A percentile compares a stretch with the other conserved stretches of the same genome.
Conservation (phyloP, 768 basidiomycete species). For the Pulveroboletus sp. region DNA sequence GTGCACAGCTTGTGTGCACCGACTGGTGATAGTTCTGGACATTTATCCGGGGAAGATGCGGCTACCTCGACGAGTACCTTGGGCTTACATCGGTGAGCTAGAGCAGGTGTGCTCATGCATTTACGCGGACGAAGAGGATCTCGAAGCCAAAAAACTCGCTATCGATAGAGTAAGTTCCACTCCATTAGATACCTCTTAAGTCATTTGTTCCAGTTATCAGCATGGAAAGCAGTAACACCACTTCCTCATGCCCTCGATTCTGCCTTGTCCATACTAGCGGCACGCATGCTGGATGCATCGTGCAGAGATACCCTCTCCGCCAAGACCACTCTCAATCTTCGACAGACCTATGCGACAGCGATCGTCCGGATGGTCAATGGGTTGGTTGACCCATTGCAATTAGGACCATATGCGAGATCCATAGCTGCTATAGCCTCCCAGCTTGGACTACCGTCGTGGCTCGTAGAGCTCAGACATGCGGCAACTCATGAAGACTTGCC, state of each 20-base stretch:
- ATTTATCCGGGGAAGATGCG: slow-evolving; percentile 41
- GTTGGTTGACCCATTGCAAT: slow-evolving; percentile 90
- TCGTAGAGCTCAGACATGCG: slow-evolving; percentile 91
- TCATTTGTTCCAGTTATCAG: slow-evolving; percentile 52
- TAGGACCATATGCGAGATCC: slow-evolving; percentile 83
- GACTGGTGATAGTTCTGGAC: neutral
- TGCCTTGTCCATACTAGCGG: slow-evolving; percentile 56
- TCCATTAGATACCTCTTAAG: neutral
- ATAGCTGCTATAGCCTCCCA: slow-evolving; percentile 86
- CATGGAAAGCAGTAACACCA: slow-evolving; percentile 69
- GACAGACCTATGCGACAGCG: slow-evolving; percentile 77
- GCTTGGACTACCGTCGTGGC: slow-evolving; percentile 79
- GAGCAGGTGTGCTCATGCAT: slow-evolving; percentile 76
- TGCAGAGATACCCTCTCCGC: slow-evolving; percentile 12
- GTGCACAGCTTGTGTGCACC: too few species aligned
- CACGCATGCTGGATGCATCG: slow-evolving; percentile 50
- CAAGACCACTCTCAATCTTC: slow-evolving; percentile 44
- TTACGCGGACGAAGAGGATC: slow-evolving; percentile 57
- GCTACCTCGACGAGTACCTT: slow-evolving; percentile 77
- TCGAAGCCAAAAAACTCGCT: slow-evolving; percentile 51
- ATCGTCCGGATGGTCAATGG: slow-evolving; percentile 91
- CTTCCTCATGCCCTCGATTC: slow-evolving; percentile 84
- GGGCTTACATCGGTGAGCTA: slow-evolving; percentile 64
- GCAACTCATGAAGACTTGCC: slow-evolving; percentile 96
- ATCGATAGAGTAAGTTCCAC: slow-evolving; percentile 54